Evolutionary conservation across 805 yeast species (phyloP), one percentile per base, ranked within the genome.

Genomic region (Starmerella ratchasimensis): DNA sequence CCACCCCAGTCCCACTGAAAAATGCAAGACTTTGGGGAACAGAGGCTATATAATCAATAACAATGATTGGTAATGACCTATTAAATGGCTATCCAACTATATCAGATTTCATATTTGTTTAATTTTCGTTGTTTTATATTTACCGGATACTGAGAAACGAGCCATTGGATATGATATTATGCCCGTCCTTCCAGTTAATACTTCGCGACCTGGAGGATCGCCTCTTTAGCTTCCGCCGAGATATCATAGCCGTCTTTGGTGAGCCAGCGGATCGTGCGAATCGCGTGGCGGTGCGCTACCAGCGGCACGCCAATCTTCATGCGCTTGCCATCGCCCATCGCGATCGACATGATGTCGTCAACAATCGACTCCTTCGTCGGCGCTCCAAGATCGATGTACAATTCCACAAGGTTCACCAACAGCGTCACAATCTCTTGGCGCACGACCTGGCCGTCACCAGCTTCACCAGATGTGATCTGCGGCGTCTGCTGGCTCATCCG

Each of bases 361-460:
- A 20, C 14, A 11, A 33, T 28, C 2, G 26, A 13, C 3, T 19
- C 5, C 14, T 9, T 7, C 14, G 28, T 31, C 15, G 22, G 14
- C 15, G 23, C 28, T 5, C 44, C 44, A 14, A 31, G 22, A 20
- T 41, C 44, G n/a, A 14, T 33, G 25, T 41, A 41, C 3, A 41
- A 30, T 14, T 28, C 41, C 2, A 29, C 45, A 18, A 29, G 28
- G 25, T 28, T 29, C 18, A 17, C 17, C 17, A 44, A 28, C 15
- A 27, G 22, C 11, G 25, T 22, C 37, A 43, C 35, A 8, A 36
- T 29, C 7, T 14, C 17, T 9, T 33, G 28, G 17, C 33, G 41
- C 18, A 31, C 30, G 21, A 7, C 30, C 11, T 9, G 28, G 20
- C 9, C 27, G 6, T 36, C 38, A 7, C 26, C 22, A 7, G 4